phyloP scores from a whole-genome alignment of 2,329 filamentous ascomycete genomes.

The Grosmannia huntii region DNA sequence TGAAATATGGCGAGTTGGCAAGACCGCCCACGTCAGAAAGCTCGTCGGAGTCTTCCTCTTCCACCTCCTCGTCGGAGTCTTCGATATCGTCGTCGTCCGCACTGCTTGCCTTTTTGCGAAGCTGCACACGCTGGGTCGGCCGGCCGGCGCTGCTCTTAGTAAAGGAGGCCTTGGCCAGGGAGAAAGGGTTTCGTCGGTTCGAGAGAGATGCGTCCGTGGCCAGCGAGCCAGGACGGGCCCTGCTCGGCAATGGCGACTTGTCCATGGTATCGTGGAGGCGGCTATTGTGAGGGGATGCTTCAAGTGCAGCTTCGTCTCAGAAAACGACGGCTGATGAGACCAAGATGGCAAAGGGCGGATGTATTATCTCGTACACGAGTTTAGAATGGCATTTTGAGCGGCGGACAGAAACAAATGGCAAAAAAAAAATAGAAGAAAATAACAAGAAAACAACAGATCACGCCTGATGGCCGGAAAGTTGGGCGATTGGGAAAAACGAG shows the following conservation, averaged over 20 bases:
- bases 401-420: neutral
- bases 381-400: neutral
- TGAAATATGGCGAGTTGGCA: slow-evolving; percentile 30
- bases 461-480: neutral
- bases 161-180: slow-evolving; percentile 7
- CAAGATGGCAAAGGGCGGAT: neutral
- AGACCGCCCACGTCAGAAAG: slow-evolving; percentile 23
- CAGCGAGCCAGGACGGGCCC: slow-evolving; percentile 2
- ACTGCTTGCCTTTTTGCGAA: neutral
- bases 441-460: neutral
- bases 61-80: slow-evolving; percentile 14
- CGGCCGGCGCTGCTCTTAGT: neutral
- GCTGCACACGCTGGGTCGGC: neutral
- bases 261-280: slow-evolving; percentile 4
- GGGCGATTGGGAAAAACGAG: neutral
- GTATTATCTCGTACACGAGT: no score
- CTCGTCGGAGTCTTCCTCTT: slow-evolving; percentile 25
- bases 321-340: neutral
- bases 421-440: neutral
- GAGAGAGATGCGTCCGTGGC: neutral
- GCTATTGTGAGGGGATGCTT: neutral
- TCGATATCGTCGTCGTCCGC: slow-evolving; percentile 16
- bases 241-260: slow-evolving; percentile 9
- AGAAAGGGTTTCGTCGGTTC: slow-evolving; percentile 8
- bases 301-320: neutral